Percentiles rank a stretch among this genome's conserved stretches.
These are phyloP conservation scores for Plicaturopsis crispa DNA, from an alignment of 768 basidiomycete genomes.

Conservation along the genomic window DNA sequence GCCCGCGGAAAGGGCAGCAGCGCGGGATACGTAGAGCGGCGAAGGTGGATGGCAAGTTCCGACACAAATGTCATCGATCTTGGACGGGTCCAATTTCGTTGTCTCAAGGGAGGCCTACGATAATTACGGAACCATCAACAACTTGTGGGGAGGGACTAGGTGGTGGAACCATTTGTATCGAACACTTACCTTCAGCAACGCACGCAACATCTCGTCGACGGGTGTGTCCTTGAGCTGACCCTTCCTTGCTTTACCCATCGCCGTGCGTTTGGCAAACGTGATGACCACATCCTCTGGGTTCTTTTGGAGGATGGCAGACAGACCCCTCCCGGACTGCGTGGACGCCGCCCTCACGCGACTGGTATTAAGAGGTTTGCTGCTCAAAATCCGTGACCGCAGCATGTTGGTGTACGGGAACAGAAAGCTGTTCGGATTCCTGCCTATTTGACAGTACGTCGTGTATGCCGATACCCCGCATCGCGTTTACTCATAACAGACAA, in stretches of 20 bases:
- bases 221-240: conserved; percentile 86
- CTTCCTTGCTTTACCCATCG: conserved; percentile 83
- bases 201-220: conserved; percentile 81
- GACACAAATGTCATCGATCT: conserved; percentile 66
- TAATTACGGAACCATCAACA: conserved; percentile 1
- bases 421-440: too few relatives aligned
- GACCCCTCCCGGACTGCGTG: conserved; percentile 32
- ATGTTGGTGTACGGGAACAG: conserved; percentile 12
- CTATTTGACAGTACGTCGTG: too few relatives aligned
- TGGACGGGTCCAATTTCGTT: conserved; percentile 58
- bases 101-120: conserved; percentile 57
- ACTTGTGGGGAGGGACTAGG: too few relatives aligned
- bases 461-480: too few relatives aligned
- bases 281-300: conserved; percentile 83
- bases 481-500: too few relatives aligned
- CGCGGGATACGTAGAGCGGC: conserved; percentile 75
- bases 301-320: conserved; percentile 53
- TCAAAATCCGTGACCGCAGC: neutral
- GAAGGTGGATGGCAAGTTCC: conserved; percentile 82
- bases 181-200: conserved; percentile 74
- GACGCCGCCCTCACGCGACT: conserved; percentile 21
- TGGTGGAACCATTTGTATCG: neutral
- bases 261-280: conserved; percentile 84
- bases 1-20: conserved; percentile 83
- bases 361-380: conserved; percentile 5